These are phyloP conservation scores for Fusarium armeniacum DNA, from an alignment of 2,329 filamentous ascomycete species.

Conservation along the genomic window DNA sequence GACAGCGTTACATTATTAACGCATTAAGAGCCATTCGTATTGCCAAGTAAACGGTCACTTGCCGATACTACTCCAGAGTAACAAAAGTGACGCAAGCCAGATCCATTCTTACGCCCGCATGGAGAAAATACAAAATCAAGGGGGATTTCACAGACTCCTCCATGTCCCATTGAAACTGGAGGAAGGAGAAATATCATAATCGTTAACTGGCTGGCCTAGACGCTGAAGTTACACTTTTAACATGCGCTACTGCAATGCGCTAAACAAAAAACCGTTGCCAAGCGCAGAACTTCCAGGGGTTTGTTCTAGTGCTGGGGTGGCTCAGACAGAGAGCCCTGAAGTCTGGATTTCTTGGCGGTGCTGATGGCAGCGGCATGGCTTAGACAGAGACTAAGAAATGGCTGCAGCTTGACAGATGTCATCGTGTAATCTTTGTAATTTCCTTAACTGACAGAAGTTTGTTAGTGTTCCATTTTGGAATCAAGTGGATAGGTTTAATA, in stretches of 20 bases:
- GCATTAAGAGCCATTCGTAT: neutral
- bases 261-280: conserved; percentile 23
- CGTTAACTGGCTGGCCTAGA: conserved; percentile 8
- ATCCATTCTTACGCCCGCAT: conserved; percentile 8
- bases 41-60: neutral
- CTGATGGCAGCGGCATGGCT: neutral
- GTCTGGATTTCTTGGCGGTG: conserved; percentile 31
- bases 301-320: neutral
- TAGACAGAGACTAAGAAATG: neutral
- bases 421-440: neutral
- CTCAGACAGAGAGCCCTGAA: conserved; percentile 14
- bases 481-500: no score
- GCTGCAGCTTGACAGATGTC: neutral
- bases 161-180: neutral
- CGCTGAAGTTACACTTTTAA: conserved; percentile 3
- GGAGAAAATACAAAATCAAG: neutral
- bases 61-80: neutral
- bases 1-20: neutral
- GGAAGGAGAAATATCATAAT: no score
- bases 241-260: neutral
- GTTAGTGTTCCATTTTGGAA: no score
- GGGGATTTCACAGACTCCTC: neutral
- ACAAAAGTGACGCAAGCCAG: conserved; percentile 11
- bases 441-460: no score
- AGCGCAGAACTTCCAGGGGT: conserved; percentile 7